Conservation (phyloP, 83 land plant genomes). For the Picea abies region DNA sequence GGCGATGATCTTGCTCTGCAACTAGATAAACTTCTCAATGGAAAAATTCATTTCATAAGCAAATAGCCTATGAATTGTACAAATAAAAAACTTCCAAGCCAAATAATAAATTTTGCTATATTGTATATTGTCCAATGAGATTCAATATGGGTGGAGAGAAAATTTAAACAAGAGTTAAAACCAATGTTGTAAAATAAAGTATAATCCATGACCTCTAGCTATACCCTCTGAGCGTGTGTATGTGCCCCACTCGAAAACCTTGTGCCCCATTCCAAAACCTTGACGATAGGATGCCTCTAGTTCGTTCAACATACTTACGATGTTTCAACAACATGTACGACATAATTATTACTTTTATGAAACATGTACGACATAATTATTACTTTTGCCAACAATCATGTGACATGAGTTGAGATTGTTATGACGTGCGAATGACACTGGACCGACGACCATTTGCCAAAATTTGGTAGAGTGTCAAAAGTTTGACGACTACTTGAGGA, state of each 20-base stretch:
- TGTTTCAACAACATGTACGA: no score
- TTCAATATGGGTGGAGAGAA: no score
- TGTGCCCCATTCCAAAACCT: slow-evolving; percentile 65
- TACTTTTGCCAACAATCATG: no score
- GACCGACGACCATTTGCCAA: no score
- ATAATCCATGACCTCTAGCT: slow-evolving; percentile 72
- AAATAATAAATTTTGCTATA: not conserved
- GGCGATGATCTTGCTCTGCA: slow-evolving; percentile 57
- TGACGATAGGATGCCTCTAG: slow-evolving; percentile 71
- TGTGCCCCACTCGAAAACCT: slow-evolving; percentile 49
- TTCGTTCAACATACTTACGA: slow-evolving; percentile 76
- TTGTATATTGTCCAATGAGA: slow-evolving; percentile 23
- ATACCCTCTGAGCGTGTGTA: slow-evolving; percentile 56
- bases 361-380: no score
- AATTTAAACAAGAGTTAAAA: slow-evolving; percentile 28
- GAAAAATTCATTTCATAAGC: slow-evolving; percentile 57
- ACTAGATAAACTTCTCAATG: slow-evolving; percentile 59
- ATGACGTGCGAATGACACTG: no score
- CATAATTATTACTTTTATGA: no score
- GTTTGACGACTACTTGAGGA: no score
- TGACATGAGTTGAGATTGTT: no score
- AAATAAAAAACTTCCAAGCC: slow-evolving; percentile 48
- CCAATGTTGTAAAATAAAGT: slow-evolving; percentile 18
- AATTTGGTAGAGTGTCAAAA: no score
- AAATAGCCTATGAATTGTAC: slow-evolving; percentile 61